phyloP scores from a whole-genome alignment of 768 basidiomycete genomes.

The Wakefieldia striispora region DNA sequence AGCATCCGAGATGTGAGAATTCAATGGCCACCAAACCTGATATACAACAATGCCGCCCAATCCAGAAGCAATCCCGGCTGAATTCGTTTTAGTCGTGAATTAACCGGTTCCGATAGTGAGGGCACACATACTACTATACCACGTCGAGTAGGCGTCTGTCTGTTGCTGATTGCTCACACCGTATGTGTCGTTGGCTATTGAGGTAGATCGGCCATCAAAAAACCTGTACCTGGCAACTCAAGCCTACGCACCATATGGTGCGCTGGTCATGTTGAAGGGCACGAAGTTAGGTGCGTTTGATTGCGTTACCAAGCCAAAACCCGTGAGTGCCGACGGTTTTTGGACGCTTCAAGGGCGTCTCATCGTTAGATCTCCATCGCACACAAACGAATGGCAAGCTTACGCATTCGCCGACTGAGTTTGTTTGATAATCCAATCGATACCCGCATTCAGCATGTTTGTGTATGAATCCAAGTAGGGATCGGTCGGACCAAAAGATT shows the following conservation, averaged over 20 bases:
- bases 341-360: slow-evolving; percentile 40
- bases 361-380: slow-evolving; percentile 4
- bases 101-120: not conserved
- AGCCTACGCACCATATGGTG: slow-evolving; percentile 38
- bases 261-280: slow-evolving; percentile 55
- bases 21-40: slow-evolving; percentile 23
- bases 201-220: slow-evolving; percentile 1
- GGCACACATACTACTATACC: slow-evolving; percentile 45
- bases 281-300: slow-evolving; percentile 51
- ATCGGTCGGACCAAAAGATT: slow-evolving; percentile 48
- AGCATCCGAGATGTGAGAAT: slow-evolving; percentile 1
- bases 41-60: slow-evolving; percentile 27
- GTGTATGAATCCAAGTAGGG: slow-evolving; percentile 50
- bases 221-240: not conserved
- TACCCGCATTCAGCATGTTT: slow-evolving; percentile 48
- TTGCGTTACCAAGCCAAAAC: slow-evolving; percentile 64
- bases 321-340: slow-evolving; percentile 54
- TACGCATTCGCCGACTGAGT: slow-evolving; percentile 44
- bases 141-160: slow-evolving; percentile 50
- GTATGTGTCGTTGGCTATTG: slow-evolving; percentile 33
- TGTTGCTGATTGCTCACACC: slow-evolving; percentile 55
- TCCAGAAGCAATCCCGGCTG: slow-evolving; percentile 42
- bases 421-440: slow-evolving; percentile 55
- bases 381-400: slow-evolving; percentile 13
- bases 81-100: slow-evolving; percentile 7